Percentiles rank a stretch among this genome's conserved stretches.
These are phyloP conservation scores for Penicillium malachiteum DNA, from an alignment of 495 filamentous ascomycete species.

Conservation along the genomic window DNA sequence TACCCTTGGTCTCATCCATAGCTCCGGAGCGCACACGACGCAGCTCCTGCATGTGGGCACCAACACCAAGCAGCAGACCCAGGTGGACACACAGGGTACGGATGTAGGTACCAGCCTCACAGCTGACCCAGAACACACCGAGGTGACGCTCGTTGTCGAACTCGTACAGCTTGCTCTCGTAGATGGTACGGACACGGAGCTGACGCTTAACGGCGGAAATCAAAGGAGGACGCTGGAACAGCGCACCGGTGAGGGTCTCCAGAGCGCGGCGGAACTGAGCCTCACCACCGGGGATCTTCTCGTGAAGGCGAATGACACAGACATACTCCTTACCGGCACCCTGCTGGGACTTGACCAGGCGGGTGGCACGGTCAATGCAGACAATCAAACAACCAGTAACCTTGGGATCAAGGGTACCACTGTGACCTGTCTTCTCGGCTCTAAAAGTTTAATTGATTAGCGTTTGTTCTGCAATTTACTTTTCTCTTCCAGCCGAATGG, in stretches of 20 bases:
- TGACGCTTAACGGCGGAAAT: slow-evolving; percentile 99
- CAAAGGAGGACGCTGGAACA: slow-evolving; percentile 95
- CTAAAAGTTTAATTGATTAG: slow-evolving; percentile 39
- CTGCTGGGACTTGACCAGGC: slow-evolving; percentile 97
- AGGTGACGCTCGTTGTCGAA: slow-evolving; percentile 97
- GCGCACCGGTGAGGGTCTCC: slow-evolving; percentile 90
- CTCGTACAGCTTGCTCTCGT: slow-evolving; percentile 91
- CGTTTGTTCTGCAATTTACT: background rate
- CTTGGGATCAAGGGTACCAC: slow-evolving; percentile 93
- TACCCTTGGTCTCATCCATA: slow-evolving; percentile 82
- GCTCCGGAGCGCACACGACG: slow-evolving; percentile 89
- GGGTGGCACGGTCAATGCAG: slow-evolving; percentile 91
- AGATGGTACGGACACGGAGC: slow-evolving; percentile 93
- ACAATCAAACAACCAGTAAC: slow-evolving; percentile 94
- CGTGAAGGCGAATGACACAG: slow-evolving; percentile 86
- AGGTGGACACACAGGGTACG: slow-evolving; percentile 96
- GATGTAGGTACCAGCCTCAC: slow-evolving; percentile 97
- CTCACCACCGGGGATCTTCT: slow-evolving; percentile 86
- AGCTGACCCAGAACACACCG: slow-evolving; percentile 99
- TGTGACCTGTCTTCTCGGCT: slow-evolving; percentile 96
- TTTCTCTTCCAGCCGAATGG: background rate
- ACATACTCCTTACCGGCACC: slow-evolving; percentile 92
- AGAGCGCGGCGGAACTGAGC: slow-evolving; percentile 85
- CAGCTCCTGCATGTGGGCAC: slow-evolving; percentile 98
- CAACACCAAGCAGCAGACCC: slow-evolving; percentile 87